Conservation (phyloP, 2,329 filamentous ascomycete species). For the Scedosporium aurantiacum region DNA sequence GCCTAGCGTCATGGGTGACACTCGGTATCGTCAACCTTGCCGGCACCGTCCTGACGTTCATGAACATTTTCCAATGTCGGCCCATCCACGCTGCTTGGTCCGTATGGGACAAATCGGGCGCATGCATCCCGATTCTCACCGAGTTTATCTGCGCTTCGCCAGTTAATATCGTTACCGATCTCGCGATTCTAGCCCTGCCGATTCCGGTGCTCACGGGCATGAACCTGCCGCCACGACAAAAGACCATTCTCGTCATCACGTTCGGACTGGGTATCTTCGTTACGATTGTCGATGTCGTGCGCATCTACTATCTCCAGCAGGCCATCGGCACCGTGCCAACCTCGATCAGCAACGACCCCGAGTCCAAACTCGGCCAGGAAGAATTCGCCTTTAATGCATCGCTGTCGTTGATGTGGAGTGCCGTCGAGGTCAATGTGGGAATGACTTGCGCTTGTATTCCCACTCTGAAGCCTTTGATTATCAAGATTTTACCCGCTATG, state of each 20-base stretch:
- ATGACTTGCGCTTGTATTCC: slow-evolving; percentile 91
- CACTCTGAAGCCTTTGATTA: slow-evolving; percentile 75
- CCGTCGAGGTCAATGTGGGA: slow-evolving; percentile 80
- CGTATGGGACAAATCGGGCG: slow-evolving; percentile 18
- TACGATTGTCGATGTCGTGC: slow-evolving; percentile 74
- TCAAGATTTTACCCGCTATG: slow-evolving; percentile 48
- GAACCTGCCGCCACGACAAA: slow-evolving; percentile 74
- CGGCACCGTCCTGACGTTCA: slow-evolving; percentile 67
- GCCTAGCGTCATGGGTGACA: slow-evolving; percentile 71
- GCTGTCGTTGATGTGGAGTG: slow-evolving; percentile 85
- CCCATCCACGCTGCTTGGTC: slow-evolving; percentile 63
- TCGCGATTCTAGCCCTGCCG: slow-evolving; percentile 77
- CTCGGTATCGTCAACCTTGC: slow-evolving; percentile 68
- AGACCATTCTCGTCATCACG: slow-evolving; percentile 74
- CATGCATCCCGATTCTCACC: slow-evolving; percentile 47
- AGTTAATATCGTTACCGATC: slow-evolving; percentile 83
- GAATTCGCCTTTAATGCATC: slow-evolving; percentile 66
- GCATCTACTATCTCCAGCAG: slow-evolving; percentile 80
- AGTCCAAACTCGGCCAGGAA: slow-evolving; percentile 37
- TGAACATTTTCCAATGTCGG: slow-evolving; percentile 79
- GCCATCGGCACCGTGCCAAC: slow-evolving; percentile 41
- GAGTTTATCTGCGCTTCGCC: slow-evolving; percentile 68
- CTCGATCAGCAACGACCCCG: slow-evolving; percentile 22
- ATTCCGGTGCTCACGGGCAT: slow-evolving; percentile 82
- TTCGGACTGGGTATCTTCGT: slow-evolving; percentile 84